A percentile compares a stretch with the other conserved stretches of the same genome.
Evolutionary conservation across 805 yeast species (phyloP).

Genomic region (Myxozyma sirexii): DNA sequence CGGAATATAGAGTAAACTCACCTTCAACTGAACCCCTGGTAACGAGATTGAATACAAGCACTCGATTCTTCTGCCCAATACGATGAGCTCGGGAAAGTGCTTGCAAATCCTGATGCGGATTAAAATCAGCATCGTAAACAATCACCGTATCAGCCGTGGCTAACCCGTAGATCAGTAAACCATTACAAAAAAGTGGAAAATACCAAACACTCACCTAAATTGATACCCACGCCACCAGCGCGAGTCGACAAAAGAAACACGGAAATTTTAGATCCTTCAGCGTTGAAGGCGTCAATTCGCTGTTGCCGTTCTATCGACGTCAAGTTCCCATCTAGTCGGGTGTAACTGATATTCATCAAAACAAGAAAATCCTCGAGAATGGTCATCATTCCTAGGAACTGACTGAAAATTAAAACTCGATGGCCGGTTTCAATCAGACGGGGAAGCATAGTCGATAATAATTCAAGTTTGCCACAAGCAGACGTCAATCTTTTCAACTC

Average conservation of each 20-base stretch:
- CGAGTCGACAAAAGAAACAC: conserved; percentile 82
- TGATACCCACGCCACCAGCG: conserved; percentile 93
- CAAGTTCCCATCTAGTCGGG: conserved; percentile 63
- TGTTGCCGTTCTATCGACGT: conserved; percentile 63
- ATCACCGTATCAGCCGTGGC: conserved; percentile 86
- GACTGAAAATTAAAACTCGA: conserved; percentile 79
- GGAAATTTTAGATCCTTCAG: conserved; percentile 41
- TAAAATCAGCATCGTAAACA: conserved; percentile 91
- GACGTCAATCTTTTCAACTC: conserved; percentile 72
- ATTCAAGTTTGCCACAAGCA: conserved; percentile 77
- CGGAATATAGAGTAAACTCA: conserved; percentile 58
- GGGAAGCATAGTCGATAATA: conserved; percentile 54
- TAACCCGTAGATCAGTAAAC: not conserved
- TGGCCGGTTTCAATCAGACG: conserved; percentile 54
- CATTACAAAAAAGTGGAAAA: not conserved
- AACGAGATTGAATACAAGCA: conserved; percentile 53
- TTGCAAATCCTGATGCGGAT: conserved; percentile 93
- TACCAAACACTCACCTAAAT: conserved; percentile 52
- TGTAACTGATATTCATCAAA: conserved; percentile 44
- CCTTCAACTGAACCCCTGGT: conserved; percentile 76
- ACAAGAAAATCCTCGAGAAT: conserved; percentile 77
- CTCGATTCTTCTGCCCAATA: conserved; percentile 85
- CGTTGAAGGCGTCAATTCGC: conserved; percentile 58
- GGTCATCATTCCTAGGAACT: conserved; percentile 78
- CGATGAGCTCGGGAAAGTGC: conserved; percentile 95